Base-by-base conservation (phyloP, 2,329 filamentous ascomycete genomes). In the Pseudogymnoascus sp. region DNA sequence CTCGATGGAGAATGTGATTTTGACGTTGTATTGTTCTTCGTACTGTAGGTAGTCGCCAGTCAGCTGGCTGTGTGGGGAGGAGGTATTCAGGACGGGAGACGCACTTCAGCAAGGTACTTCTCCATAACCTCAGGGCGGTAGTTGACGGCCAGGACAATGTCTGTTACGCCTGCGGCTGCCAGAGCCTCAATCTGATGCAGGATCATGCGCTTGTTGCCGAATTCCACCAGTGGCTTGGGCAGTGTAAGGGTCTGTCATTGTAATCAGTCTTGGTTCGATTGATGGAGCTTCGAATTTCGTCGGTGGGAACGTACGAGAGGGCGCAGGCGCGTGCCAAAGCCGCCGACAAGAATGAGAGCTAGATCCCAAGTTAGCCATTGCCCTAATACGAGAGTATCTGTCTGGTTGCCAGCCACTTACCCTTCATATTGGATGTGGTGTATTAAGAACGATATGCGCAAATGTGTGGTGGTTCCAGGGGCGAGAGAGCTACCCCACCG, bases 151-250 rank as follows among this genome's bases (percentile, higher is more conserved):
- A 99, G 86, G 62, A 99, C 93, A 72, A 99, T 96, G 79, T 97
- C 92, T 65, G 91, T 97, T 67, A 97, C 94, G 75, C 93, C 93
- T 63, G 92, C 93, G 64, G 87, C 88, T 69, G 94, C 93, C 69
- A 99, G 84, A 68, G 91, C 92, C 80, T 97, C 92, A 71, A 99
- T 90, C 79, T 99, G 93, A 79, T 97, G 93, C 73, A 95, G 84
- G 77, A 99, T 97, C 93, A 99, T 99, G 75, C 92, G 94, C 80
- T 94, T 93, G 84, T 99, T 99, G 74, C 86, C 92, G 74, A 99
- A 99, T 80, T 99, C 93, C 73, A 99, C 94, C 69, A 99, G 84
- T 68, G 94, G 93, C 79, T 97, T 99, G 65, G 93, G 93, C 69
- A 97, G 89, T 60, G 94, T 97, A 74, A 99, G 86, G 71, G 93